These are phyloP conservation scores for Dictyostelium brefeldianum DNA, from an alignment of 78 protist species.

Conservation along the genomic window DNA sequence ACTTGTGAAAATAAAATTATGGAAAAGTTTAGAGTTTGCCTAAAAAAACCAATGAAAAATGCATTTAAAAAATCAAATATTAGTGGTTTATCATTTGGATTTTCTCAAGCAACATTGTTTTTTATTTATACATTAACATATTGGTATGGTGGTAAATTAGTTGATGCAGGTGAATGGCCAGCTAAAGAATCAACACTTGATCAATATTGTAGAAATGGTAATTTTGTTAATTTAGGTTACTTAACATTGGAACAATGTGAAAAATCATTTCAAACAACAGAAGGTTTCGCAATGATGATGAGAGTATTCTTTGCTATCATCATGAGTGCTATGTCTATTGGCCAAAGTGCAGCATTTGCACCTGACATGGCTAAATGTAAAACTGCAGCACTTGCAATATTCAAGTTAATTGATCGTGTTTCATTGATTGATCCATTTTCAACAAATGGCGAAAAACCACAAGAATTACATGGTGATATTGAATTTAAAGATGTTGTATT, in stretches of 20 bases:
- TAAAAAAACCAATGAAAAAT: conserved; percentile 26
- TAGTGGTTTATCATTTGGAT: conserved; percentile 69
- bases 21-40: conserved; percentile 32
- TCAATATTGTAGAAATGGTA: not conserved
- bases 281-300: conserved; percentile 65
- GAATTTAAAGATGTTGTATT: conserved; percentile 84
- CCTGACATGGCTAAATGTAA: conserved; percentile 75
- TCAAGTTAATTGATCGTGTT: conserved; percentile 34
- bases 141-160: conserved; percentile 89
- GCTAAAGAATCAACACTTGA: conserved; percentile 5
- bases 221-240: not conserved
- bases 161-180: conserved; percentile 57
- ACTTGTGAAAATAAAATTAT: conserved; percentile 54
- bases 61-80: conserved; percentile 27
- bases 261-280: not conserved
- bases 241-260: not conserved
- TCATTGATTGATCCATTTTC: conserved; percentile 56
- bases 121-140: conserved; percentile 60
- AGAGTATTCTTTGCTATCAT: conserved; percentile 72
- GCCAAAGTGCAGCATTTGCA: conserved; percentile 46
- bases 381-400: conserved; percentile 51
- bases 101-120: conserved; percentile 57
- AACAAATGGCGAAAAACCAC: conserved; percentile 17
- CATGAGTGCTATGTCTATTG: conserved; percentile 70
- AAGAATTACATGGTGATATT: conserved; percentile 60